Evolutionary conservation across 163 green algal genomes (phyloP).

Genomic region (Coccomyxa subellipsoidea): DNA sequence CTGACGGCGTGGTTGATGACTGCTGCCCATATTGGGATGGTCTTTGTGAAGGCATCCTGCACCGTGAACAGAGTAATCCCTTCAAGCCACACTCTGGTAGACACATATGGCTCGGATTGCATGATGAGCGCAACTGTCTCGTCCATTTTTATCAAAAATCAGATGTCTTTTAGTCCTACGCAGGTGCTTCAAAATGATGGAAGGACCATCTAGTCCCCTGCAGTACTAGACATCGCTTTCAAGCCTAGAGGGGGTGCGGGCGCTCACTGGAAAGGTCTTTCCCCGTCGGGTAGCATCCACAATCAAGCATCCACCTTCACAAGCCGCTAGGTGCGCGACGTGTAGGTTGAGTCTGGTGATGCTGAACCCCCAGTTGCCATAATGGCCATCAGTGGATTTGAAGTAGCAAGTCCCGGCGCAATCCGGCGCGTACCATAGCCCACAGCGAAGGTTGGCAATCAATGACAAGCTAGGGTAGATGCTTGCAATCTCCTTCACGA

Average conservation of each 20-base stretch:
- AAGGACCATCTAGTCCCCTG: background rate
- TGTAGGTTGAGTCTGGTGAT: slow-evolving; percentile 84
- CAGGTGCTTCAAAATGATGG: background rate
- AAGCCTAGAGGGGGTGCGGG: background rate
- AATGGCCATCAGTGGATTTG: slow-evolving; percentile 94
- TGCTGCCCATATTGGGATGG: slow-evolving; percentile 88
- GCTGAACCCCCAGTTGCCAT: slow-evolving; percentile 85
- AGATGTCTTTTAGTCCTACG: background rate
- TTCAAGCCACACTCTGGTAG: too few relatives aligned
- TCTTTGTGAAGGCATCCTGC: slow-evolving; percentile 92
- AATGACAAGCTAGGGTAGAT: slow-evolving; percentile 71
- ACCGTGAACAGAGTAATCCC: too few relatives aligned
- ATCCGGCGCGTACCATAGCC: slow-evolving; percentile 74
- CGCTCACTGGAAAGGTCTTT: slow-evolving; percentile 76
- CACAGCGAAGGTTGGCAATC: slow-evolving; percentile 89
- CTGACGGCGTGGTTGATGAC: slow-evolving; percentile 84
- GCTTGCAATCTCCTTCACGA: slow-evolving; percentile 64
- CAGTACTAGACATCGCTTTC: background rate
- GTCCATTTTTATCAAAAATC: too few relatives aligned
- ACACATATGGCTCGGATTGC: too few relatives aligned
- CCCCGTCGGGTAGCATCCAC: slow-evolving; percentile 93
- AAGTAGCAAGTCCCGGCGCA: slow-evolving; percentile 82
- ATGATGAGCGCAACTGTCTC: too few relatives aligned
- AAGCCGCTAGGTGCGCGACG: slow-evolving; percentile 64
- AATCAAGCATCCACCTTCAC: slow-evolving; percentile 70